Percentiles rank a stretch among this genome's conserved stretches.
Conservation (phyloP, 306 rosid genomes). For the Canavalia gladiata region DNA sequence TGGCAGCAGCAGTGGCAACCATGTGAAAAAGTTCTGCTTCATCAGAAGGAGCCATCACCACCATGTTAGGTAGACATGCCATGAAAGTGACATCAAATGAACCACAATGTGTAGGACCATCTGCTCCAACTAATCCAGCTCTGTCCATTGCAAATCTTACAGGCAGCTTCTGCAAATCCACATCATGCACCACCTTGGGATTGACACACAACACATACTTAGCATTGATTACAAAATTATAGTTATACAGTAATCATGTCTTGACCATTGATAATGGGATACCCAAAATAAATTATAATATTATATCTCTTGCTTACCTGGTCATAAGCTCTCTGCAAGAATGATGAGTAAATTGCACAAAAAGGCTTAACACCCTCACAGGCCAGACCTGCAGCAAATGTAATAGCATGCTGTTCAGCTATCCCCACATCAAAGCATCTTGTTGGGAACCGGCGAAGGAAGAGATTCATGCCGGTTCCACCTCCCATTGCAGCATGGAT, state of each 20-base stretch:
- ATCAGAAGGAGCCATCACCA: constrained; percentile 96
- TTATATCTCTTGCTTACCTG: constrained; percentile 61
- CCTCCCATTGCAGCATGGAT: constrained; percentile 99
- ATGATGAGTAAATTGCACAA: constrained; percentile 89
- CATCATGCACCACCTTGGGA: constrained; percentile 91
- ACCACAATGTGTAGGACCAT: constrained; percentile 91
- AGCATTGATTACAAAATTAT: background rate
- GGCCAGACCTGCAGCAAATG: constrained; percentile 96
- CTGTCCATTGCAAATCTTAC: constrained; percentile 92
- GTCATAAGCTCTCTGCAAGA: constrained; percentile 94
- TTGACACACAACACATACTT: constrained; percentile 4
- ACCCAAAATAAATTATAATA: too few relatives aligned
- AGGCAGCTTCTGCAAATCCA: constrained; percentile 89
- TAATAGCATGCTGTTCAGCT: constrained; percentile 98
- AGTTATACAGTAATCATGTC: background rate
- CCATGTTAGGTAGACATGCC: constrained; percentile 99
- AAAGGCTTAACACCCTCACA: constrained; percentile 92
- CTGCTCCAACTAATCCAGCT: constrained; percentile 94
- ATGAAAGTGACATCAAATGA: constrained; percentile 90
- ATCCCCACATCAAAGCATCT: constrained; percentile 97
- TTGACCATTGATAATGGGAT: background rate
- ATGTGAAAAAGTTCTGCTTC: constrained; percentile 88
- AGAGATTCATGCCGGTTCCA: constrained; percentile 90
- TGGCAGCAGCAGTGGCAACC: constrained; percentile 96
- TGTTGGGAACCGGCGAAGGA: constrained; percentile 83